Conservation (phyloP, 306 rosid species). For the Quillaja saponaria region DNA sequence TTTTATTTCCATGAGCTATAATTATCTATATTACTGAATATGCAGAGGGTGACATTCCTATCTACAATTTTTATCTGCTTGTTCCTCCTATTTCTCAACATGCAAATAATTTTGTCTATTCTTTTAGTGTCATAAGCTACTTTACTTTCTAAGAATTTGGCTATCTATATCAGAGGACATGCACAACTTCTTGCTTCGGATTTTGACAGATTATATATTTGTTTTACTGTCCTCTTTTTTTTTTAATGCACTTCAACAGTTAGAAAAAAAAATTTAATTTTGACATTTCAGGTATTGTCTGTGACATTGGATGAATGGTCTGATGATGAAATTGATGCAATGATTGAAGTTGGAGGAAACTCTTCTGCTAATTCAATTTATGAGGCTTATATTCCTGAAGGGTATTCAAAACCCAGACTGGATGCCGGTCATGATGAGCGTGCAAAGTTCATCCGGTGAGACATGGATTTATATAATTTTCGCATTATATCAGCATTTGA, state of each 20-base stretch:
- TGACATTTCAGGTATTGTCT: conserved; percentile 73
- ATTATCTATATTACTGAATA: not conserved
- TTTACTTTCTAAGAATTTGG: not conserved
- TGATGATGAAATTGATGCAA: conserved; percentile 85
- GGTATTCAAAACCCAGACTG: conserved; percentile 70
- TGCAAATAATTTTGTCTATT: too few relatives aligned
- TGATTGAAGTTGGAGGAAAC: conserved; percentile 97
- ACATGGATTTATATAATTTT: conserved; percentile 21
- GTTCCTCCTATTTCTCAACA: too few relatives aligned
- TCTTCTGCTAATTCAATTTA: conserved; percentile 88
- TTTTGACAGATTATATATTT: too few relatives aligned
- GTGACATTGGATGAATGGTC: conserved; percentile 97
- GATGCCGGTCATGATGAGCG: conserved; percentile 79
- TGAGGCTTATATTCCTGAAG: conserved; percentile 89
- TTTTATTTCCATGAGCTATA: conserved; percentile 16
- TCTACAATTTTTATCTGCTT: too few relatives aligned
- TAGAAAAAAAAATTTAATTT: conserved; percentile 18
- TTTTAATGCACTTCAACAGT: conserved; percentile 8
- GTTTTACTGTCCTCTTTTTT: conserved; percentile 8
- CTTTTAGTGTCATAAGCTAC: not conserved
- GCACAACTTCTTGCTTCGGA: too few relatives aligned
- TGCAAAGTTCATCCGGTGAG: conserved; percentile 78
- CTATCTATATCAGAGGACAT: too few relatives aligned
- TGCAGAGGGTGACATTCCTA: too few relatives aligned
- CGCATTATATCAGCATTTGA: conserved; percentile 21